These are phyloP conservation scores for Blastobotrys serpentis DNA, from an alignment of 1,139 yeast genomes.

Conservation along the genomic window DNA sequence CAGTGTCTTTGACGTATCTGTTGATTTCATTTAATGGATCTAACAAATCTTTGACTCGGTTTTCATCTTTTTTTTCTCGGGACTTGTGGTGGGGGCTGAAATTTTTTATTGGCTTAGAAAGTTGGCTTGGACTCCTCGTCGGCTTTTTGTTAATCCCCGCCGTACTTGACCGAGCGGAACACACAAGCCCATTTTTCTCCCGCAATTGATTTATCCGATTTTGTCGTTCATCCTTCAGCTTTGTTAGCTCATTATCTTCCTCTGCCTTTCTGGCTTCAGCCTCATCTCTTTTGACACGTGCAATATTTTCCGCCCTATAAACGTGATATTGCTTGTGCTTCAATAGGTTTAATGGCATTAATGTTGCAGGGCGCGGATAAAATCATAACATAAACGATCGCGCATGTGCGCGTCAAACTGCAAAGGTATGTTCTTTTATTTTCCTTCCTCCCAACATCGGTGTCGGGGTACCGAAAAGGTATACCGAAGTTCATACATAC, in stretches of 20 bases:
- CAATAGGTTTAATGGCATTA: constrained; percentile 34
- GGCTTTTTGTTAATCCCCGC: constrained; percentile 20
- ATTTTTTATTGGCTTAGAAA: neutral
- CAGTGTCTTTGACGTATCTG: neutral
- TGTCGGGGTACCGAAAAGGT: neutral
- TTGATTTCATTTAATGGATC: neutral
- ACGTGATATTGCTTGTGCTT: constrained; percentile 38
- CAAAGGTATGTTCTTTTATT: neutral
- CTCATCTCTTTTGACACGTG: constrained; percentile 35
- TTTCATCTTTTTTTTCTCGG: neutral
- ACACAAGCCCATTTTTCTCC: constrained; percentile 4
- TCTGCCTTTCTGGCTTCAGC: constrained; percentile 25
- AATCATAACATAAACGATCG: too few species aligned
- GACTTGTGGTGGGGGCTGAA: neutral
- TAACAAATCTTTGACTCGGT: neutral
- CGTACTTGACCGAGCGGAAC: constrained; percentile 20
- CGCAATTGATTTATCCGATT: neutral
- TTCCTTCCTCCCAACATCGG: neutral
- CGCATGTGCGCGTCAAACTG: too few species aligned
- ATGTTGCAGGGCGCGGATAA: neutral
- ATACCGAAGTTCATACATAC: too few species aligned
- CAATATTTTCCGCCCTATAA: constrained; percentile 31
- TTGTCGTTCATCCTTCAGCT: neutral
- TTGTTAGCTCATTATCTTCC: constrained; percentile 2
- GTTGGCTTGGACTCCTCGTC: neutral